phyloP scores from a whole-genome alignment of 306 rosid genomes.

The Rosa multiflora region DNA sequence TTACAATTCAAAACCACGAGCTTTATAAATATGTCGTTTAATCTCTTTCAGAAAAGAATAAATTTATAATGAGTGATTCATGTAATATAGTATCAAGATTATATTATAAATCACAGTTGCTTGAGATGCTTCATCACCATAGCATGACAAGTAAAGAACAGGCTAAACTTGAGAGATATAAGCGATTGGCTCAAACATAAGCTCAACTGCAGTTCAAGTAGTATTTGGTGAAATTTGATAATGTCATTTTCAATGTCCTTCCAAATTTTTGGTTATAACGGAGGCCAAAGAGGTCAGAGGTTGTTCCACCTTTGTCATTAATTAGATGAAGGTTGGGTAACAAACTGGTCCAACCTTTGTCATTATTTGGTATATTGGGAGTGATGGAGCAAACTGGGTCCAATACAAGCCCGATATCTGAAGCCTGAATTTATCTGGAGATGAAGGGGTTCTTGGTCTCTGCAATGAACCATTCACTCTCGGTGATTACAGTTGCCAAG shows the following conservation, averaged over 20 bases:
- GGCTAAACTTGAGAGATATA: not conserved
- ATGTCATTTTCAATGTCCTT: not conserved
- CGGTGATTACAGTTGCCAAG: not conserved
- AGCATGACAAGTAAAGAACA: not conserved
- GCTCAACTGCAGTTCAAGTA: not conserved
- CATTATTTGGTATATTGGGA: not conserved
- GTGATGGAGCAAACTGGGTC: not conserved
- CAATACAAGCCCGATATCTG: not conserved
- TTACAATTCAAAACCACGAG: no score
- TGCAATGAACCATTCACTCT: not conserved
- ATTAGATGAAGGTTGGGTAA: not conserved
- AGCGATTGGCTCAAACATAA: not conserved
- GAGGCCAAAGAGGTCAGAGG: not conserved
- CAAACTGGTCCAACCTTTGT: not conserved
- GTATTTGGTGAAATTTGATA: not conserved
- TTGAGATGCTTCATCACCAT: not conserved
- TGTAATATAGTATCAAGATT: not conserved
- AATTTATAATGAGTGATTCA: not conserved
- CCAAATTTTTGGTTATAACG: no score
- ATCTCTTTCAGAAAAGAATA: no score
- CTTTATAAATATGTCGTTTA: no score
- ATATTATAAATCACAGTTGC: not conserved
- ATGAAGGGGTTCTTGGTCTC: not conserved
- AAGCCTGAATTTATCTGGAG: no score
- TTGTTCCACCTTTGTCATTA: not conserved